phyloP scores from a whole-genome alignment of 805 yeast genomes.

The Metschnikowia kofuensis region DNA sequence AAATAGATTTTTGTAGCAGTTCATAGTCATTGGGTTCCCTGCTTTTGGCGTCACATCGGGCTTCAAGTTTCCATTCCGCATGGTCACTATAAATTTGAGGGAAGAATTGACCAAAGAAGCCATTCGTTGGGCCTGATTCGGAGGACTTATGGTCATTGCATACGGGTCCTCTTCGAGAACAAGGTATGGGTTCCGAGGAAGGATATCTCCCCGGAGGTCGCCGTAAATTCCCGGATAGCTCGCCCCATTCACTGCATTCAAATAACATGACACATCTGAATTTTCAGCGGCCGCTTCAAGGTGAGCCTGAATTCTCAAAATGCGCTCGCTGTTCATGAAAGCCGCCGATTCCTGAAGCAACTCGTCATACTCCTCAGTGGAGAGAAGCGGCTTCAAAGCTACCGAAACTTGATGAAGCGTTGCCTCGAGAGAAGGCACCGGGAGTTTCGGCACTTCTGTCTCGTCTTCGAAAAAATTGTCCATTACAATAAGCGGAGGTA shows the following conservation, averaged over 20 bases:
- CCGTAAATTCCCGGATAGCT: constrained; percentile 59
- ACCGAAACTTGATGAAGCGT: constrained; percentile 52
- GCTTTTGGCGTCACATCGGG: constrained; percentile 57
- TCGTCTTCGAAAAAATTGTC: constrained; percentile 31
- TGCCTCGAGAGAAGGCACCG: constrained; percentile 54
- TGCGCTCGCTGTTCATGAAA: constrained; percentile 42
- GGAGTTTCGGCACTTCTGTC: constrained; percentile 50
- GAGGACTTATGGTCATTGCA: constrained; percentile 50
- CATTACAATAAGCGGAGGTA: neutral
- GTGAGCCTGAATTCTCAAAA: constrained; percentile 52
- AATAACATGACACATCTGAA: constrained; percentile 42
- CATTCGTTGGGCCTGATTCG: constrained; percentile 66
- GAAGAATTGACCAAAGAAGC: constrained; percentile 65
- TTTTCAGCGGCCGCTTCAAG: constrained; percentile 43
- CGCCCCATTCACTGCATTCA: constrained; percentile 51
- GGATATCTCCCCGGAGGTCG: constrained; percentile 59
- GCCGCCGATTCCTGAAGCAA: constrained; percentile 43
- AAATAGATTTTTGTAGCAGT: constrained; percentile 61
- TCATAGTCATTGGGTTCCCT: constrained; percentile 59
- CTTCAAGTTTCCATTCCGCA: constrained; percentile 50
- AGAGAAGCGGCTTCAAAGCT: constrained; percentile 59
- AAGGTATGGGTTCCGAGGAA: constrained; percentile 77
- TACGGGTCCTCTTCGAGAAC: constrained; percentile 74
- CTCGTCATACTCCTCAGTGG: constrained; percentile 47
- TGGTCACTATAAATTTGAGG: constrained; percentile 59